These are phyloP conservation scores for Malassezia furfur DNA, from an alignment of 1,284 basidiomycete species.

Conservation along the genomic window DNA sequence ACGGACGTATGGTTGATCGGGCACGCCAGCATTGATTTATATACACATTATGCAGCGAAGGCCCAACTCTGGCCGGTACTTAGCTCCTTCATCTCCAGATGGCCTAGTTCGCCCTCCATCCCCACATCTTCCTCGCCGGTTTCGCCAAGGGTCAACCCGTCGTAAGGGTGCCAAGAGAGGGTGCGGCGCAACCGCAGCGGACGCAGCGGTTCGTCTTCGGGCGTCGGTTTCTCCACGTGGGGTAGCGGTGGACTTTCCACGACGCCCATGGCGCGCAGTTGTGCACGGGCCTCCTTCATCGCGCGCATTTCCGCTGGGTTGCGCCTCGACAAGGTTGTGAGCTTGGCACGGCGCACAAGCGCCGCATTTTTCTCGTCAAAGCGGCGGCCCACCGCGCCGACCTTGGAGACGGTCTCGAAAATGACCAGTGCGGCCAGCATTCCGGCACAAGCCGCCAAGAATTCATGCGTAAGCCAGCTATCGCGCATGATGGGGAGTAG, in stretches of 20 bases:
- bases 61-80: conserved; percentile 35
- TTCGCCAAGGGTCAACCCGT: conserved; percentile 40
- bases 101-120: conserved; percentile 40
- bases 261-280: not conserved
- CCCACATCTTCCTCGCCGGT: conserved; percentile 46
- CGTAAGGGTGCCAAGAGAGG: conserved; percentile 38
- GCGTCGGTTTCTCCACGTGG: not conserved
- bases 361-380: conserved; percentile 26
- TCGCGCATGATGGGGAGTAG: conserved; percentile 27
- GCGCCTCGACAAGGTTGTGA: not conserved
- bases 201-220: not conserved
- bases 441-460: conserved; percentile 25
- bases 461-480: conserved; percentile 22
- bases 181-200: conserved; percentile 2
- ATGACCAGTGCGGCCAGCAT: conserved; percentile 28
- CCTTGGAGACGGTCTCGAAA: conserved; percentile 42
- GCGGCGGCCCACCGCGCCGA: conserved; percentile 33
- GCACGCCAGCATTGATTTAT: not conserved
- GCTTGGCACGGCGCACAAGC: conserved; percentile 20
- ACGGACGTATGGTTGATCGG: conserved; percentile 29
- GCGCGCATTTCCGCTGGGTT: not conserved
- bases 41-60: conserved; percentile 21
- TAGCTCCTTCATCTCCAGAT: conserved; percentile 36
- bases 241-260: not conserved
- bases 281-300: conserved; percentile 7